Base-by-base conservation (phyloP, 345 rosid genomes). In the Noccaea bulbosa region DNA sequence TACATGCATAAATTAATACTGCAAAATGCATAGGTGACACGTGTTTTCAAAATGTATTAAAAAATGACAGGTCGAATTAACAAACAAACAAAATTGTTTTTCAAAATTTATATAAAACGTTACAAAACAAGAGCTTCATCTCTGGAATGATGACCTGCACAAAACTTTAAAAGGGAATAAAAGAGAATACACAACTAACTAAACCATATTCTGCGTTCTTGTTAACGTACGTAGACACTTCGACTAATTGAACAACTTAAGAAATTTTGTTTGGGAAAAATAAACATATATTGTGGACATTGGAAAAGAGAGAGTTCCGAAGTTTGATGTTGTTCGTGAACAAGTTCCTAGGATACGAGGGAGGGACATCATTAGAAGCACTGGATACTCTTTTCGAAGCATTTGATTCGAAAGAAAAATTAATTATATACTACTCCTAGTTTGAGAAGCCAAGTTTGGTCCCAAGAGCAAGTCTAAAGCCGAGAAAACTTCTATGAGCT, bases 301-400 rank as follows among this genome's bases (percentile, higher is more conserved):
- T n/a, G 62, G 44, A 55, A 68, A 54, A 67, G 53, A 45, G 48
- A 58, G 12, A 39, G 44, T 2, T 55, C 54, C 17, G 54, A 16
- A 54, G 11, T 67, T 43, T 44, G 63, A 69, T 14, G 65, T 56
- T 44, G 46, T 24, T 47, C 37, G 35, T 37, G 40, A 58, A n/a
- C 37, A 58, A 38, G 52, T 6, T 58, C 50, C 33, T 8, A 59
- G 51, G 58, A 48, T 11, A 35, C 7, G 65, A 46, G 35, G 11
- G 65, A 46, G 35, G 50, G 46, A 32, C 24, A 27, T 41, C 14
- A 38, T 38, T 39, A 50, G n/a, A 35, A 48, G 59, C 74, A 47
- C 74, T 69, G 37, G 49, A 38, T 69, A 17, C 48, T 58, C 57
- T 37, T 57, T 58, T 58, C 50, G 14, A 69, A 69, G 53, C 22